These are phyloP conservation scores for Ophiognomonia clavigignenti-juglandacearum DNA, from an alignment of 2,329 filamentous ascomycete genomes.

Conservation along the genomic window DNA sequence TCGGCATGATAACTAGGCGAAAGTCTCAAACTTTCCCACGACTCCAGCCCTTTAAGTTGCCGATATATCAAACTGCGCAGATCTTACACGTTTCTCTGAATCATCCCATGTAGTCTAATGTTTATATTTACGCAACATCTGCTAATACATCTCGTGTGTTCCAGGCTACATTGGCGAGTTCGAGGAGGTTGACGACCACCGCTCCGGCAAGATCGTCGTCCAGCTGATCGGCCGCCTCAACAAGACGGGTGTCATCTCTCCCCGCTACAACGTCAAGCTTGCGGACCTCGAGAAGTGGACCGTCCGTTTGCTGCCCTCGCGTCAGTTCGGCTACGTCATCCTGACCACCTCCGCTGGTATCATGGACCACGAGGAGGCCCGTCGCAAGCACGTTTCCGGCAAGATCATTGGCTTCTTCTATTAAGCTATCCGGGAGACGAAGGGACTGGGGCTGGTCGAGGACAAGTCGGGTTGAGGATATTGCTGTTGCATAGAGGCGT, in stretches of 20 bases:
- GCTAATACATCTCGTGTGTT: slow-evolving; percentile 45
- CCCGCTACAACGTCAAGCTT: slow-evolving; percentile 99
- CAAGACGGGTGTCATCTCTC: slow-evolving; percentile 99
- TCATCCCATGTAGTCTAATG: slow-evolving; percentile 71
- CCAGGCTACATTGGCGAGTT: slow-evolving; percentile 98
- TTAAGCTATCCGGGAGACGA: slow-evolving; percentile 44
- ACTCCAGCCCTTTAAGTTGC: slow-evolving; percentile 99
- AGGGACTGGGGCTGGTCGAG: neutral
- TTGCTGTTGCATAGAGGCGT: slow-evolving; percentile 22
- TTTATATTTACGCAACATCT: slow-evolving; percentile 93
- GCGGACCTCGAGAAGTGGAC: slow-evolving; percentile 99
- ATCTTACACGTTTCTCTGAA: slow-evolving; percentile 96
- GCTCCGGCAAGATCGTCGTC: slow-evolving; percentile 99
- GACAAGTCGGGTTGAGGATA: slow-evolving; percentile 13
- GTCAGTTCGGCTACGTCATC: slow-evolving; percentile 99
- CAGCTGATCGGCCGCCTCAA: slow-evolving; percentile 99
- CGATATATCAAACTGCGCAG: slow-evolving; percentile 87
- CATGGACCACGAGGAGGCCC: slow-evolving; percentile 99
- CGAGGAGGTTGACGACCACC: slow-evolving; percentile 99
- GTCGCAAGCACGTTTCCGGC: slow-evolving; percentile 97
- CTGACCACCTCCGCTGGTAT: slow-evolving; percentile 98
- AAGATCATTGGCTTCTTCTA: slow-evolving; percentile 99
- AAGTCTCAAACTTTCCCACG: slow-evolving; percentile 75
- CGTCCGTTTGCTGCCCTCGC: slow-evolving; percentile 95
- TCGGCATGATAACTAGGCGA: slow-evolving; percentile 99